phyloP scores from a whole-genome alignment of 306 rosid genomes.

The Comarum palustre region DNA sequence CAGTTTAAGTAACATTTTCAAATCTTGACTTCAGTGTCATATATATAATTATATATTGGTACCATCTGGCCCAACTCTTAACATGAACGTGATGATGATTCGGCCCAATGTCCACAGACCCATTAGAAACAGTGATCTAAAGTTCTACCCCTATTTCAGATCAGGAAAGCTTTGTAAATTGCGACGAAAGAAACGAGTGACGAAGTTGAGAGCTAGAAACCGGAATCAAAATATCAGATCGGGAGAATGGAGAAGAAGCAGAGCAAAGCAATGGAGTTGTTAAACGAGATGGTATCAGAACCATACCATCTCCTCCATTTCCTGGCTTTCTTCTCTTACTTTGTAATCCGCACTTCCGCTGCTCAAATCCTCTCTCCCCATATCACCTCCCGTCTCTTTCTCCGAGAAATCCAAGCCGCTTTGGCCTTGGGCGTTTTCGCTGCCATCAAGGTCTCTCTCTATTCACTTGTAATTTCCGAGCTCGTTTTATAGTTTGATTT shows the following conservation, averaged over 20 bases:
- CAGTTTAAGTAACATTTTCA: too few relatives aligned
- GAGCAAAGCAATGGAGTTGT: slow-evolving; percentile 36
- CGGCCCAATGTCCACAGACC: too few relatives aligned
- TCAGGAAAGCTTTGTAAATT: neutral
- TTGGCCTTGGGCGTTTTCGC: slow-evolving; percentile 52
- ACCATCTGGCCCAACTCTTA: too few relatives aligned
- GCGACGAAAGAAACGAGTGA: neutral
- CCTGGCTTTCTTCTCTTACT: slow-evolving; percentile 73
- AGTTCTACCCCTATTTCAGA: neutral
- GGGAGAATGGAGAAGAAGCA: slow-evolving; percentile 33
- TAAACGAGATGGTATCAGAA: slow-evolving; percentile 66
- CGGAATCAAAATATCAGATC: slow-evolving; percentile 6
- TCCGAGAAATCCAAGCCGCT: slow-evolving; percentile 69
- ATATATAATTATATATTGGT: too few relatives aligned
- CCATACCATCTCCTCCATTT: slow-evolving; percentile 73
- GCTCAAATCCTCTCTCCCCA: slow-evolving; percentile 39
- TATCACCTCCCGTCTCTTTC: slow-evolving; percentile 43
- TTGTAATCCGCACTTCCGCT: slow-evolving; percentile 60
- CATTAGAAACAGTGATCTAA: too few relatives aligned
- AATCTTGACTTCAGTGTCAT: too few relatives aligned
- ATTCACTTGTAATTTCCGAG: neutral
- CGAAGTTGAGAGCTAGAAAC: neutral
- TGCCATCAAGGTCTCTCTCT: slow-evolving; percentile 55
- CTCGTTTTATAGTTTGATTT: neutral
- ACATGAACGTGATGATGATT: too few relatives aligned